Evolutionary conservation across 2,329 filamentous ascomycete species (phyloP).

Genomic region (Neofusicoccum laricinum): DNA sequence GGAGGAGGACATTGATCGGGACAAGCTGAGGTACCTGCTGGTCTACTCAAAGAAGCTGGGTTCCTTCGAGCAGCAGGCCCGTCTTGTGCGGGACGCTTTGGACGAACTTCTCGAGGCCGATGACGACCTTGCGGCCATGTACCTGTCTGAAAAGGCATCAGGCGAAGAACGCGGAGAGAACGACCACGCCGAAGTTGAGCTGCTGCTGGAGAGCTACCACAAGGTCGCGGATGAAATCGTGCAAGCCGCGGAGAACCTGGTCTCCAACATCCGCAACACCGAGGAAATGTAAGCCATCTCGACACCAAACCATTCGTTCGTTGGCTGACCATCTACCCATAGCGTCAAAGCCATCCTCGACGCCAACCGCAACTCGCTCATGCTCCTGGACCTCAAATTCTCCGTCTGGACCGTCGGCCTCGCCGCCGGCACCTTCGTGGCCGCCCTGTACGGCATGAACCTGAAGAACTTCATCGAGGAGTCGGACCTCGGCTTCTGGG

Average conservation of each 20-base stretch:
- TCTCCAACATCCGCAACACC: slow-evolving; percentile 93
- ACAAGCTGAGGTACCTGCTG: slow-evolving; percentile 85
- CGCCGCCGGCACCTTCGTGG: slow-evolving; percentile 89
- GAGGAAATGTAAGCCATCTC: slow-evolving; percentile 75
- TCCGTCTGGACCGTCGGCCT: slow-evolving; percentile 93
- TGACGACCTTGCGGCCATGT: slow-evolving; percentile 93
- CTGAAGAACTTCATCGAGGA: slow-evolving; percentile 98
- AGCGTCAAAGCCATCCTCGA: slow-evolving; percentile 96
- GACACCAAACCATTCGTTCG: not conserved
- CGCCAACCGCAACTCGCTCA: slow-evolving; percentile 95
- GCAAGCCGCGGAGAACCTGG: slow-evolving; percentile 87
- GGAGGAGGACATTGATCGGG: slow-evolving; percentile 93
- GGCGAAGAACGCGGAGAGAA: slow-evolving; percentile 72
- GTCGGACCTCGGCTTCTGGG: slow-evolving; percentile 78
- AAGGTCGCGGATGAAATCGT: slow-evolving; percentile 98
- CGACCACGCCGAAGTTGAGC: slow-evolving; percentile 94
- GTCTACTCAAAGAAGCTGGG: slow-evolving; percentile 94
- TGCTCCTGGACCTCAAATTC: slow-evolving; percentile 95
- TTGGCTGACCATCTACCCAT: not conserved
- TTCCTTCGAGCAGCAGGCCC: slow-evolving; percentile 96
- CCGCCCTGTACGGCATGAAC: slow-evolving; percentile 99
- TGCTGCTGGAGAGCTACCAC: slow-evolving; percentile 95
- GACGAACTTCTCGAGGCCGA: slow-evolving; percentile 95
- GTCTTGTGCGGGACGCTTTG: slow-evolving; percentile 89
- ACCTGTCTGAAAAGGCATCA: slow-evolving; percentile 81